phyloP scores from a whole-genome alignment of 768 basidiomycete species.

The Rhodotorula paludigena region DNA sequence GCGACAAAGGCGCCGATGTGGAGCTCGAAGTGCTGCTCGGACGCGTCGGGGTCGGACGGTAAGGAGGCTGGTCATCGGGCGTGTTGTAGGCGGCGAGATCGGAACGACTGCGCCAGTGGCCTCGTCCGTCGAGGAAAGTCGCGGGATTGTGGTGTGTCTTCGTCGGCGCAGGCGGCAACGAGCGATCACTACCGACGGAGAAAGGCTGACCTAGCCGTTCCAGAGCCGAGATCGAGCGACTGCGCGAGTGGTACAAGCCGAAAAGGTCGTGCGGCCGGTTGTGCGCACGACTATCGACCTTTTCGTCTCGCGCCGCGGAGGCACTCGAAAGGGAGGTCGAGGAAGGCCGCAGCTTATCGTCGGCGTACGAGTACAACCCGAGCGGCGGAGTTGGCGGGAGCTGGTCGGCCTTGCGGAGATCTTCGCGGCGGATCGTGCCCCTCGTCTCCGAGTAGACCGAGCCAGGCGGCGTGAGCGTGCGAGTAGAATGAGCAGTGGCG shows the following conservation, averaged over 20 bases:
- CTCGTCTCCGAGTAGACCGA: constrained; percentile 7
- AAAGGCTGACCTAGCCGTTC: not conserved
- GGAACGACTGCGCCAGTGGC: not conserved
- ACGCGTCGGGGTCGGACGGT: constrained; percentile 17
- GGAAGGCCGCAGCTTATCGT: not conserved
- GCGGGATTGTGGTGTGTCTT: not conserved
- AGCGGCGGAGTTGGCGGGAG: not conserved
- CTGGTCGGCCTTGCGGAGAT: not conserved
- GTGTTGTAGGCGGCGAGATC: not conserved
- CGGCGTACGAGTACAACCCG: not conserved
- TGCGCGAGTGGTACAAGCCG: not conserved
- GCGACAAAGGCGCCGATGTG: not conserved
- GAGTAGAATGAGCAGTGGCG: not conserved
- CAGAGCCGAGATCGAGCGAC: not conserved
- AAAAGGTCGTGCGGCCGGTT: not conserved
- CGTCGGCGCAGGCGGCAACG: not conserved
- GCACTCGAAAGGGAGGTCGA: not conserved
- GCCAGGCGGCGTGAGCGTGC: constrained; percentile 3
- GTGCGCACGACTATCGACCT: not conserved
- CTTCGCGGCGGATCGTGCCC: not conserved
- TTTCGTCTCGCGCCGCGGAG: not conserved
- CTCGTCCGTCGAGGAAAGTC: not conserved
- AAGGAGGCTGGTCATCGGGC: constrained; percentile 2
- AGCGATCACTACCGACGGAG: not conserved
- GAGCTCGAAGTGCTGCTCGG: not conserved